Evolutionary conservation across 2,329 filamentous ascomycete species (phyloP), one percentile per base, ranked within the genome.

Genomic region (Claviceps pazoutovae): DNA sequence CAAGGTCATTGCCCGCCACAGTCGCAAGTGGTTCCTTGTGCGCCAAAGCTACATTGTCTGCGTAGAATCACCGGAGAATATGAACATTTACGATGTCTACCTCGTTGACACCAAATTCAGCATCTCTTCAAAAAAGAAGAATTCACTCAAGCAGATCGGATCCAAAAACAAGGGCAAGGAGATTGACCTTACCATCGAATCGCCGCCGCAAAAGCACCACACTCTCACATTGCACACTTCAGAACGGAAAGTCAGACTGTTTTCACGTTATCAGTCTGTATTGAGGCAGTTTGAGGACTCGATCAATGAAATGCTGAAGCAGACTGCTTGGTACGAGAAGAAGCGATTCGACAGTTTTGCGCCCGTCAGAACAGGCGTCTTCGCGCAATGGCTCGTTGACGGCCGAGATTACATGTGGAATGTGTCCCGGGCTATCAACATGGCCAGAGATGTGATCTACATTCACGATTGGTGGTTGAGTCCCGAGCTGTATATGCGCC

Each of bases 391-490:
- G 90, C 78, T 98, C 8, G 91, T 98, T 0, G 93, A 98, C 67
- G 93, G 88, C 16, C 82, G 93, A 58, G 93, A 98, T 65, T 94
- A 97, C 72, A 97, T 97, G 91, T 98, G 93, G 93, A 95, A 96
- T 65, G 89, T 97, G 7, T 97, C 91, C 11, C 81, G 91, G 57
- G 93, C 93, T 13, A 94, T 98, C 61, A 93, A 88, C 64, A 95
- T 96, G 82, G 93, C 93, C 8, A 88, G 88, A 61, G 93, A 97
- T 70, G 91, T 97, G 55, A 91, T 98, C 59, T 97, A 97, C 68
- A 97, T 98, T 56, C 93, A 98, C 65, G 93, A 97, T 67, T 98
- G 93, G 93, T 98, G 93, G 93, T 71, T 98, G 42, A 96, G 88
- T 59, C 93, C 93, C 1, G 91, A 98, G 67, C 72, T 98, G 45